Percentiles rank a stretch among this genome's conserved stretches.
These are phyloP conservation scores for Fomitopsis schrenkii DNA, from an alignment of 1,284 basidiomycete species.

Conservation along the genomic window DNA sequence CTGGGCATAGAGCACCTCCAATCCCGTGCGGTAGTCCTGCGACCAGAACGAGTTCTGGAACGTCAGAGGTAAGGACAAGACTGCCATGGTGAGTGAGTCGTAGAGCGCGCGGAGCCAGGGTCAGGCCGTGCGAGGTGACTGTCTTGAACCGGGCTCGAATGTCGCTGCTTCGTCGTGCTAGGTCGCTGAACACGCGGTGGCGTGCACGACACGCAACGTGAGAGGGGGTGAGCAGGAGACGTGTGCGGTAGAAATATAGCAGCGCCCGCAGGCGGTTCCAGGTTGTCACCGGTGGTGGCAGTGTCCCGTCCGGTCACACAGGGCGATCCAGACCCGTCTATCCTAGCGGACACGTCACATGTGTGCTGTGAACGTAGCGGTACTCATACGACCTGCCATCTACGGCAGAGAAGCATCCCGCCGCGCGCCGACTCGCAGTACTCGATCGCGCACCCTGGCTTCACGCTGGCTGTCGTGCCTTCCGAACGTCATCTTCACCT, in stretches of 20 bases:
- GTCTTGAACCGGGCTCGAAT: not conserved
- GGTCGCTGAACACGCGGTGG: conserved; percentile 10
- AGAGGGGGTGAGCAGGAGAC: not conserved
- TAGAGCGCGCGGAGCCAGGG: not conserved
- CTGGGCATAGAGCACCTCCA: conserved; percentile 74
- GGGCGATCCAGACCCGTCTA: not conserved
- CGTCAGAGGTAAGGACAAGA: conserved; percentile 77
- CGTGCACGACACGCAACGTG: not conserved
- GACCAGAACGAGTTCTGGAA: conserved; percentile 94
- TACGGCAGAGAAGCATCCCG: too few species aligned
- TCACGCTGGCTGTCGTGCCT: too few species aligned
- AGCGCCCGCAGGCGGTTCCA: not conserved
- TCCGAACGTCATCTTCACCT: too few species aligned
- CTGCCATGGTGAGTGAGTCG: conserved; percentile 53
- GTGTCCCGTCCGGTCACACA: not conserved
- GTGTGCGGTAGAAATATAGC: not conserved
- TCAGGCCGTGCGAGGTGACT: not conserved
- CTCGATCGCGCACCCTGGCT: too few species aligned
- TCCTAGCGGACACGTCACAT: too few species aligned
- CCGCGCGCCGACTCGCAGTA: too few species aligned
- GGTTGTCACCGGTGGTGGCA: conserved; percentile 5
- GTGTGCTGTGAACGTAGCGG: too few species aligned
- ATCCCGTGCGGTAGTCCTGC: conserved; percentile 79
- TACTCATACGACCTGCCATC: too few species aligned
- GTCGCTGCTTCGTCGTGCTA: conserved; percentile 9